phyloP scores from a whole-genome alignment of 75 land plant species.

The Sequoiadendron giganteum region DNA sequence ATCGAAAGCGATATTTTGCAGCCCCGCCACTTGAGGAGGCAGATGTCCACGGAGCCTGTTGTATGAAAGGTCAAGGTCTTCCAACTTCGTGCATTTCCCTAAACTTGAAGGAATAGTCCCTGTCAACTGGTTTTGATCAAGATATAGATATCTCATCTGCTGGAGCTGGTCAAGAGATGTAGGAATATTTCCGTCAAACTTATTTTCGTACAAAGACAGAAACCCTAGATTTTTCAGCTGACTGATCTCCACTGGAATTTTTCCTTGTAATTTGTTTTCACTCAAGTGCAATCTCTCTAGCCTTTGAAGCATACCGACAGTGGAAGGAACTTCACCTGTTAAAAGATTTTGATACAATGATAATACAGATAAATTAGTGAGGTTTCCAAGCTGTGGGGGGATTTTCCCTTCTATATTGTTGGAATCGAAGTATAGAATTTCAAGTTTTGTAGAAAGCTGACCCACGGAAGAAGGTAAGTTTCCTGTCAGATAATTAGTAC shows the following conservation, averaged over 20 bases:
- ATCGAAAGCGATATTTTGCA: background rate
- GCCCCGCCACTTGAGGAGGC: conserved; percentile 16
- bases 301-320: too few species aligned
- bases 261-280: conserved; percentile 24
- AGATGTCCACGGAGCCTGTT: conserved; percentile 9
- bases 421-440: too few species aligned
- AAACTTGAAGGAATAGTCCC: conserved; percentile 37
- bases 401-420: too few species aligned
- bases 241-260: too few species aligned
- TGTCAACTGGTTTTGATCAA: conserved; percentile 22
- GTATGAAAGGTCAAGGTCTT: conserved; percentile 19
- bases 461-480: background rate
- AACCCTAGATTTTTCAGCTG: too few species aligned
- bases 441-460: background rate
- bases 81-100: conserved; percentile 16
- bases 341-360: too few species aligned
- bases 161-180: conserved; percentile 13
- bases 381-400: too few species aligned
- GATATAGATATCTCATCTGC: conserved; percentile 24
- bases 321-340: too few species aligned
- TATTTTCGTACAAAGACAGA: conserved; percentile 19
- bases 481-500: background rate
- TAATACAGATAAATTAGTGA: too few species aligned
- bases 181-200: conserved; percentile 22
- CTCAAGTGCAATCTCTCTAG: conserved; percentile 6